phyloP scores from a whole-genome alignment of 306 rosid species.

The Vigna radiata region DNA sequence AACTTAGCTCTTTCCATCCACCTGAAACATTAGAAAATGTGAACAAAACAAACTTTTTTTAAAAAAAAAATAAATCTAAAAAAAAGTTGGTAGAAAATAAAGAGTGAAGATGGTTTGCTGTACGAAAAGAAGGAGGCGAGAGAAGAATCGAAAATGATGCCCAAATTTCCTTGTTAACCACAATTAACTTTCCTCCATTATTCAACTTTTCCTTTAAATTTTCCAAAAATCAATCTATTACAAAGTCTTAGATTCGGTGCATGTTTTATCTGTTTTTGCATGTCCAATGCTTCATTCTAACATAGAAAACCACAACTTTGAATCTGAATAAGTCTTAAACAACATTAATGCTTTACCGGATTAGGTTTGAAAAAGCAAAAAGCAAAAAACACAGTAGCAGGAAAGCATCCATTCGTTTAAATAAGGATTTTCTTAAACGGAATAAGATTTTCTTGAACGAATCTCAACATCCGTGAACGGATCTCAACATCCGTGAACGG shows the following conservation, averaged over 20 bases:
- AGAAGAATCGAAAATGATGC: constrained; percentile 46
- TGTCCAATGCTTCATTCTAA: background rate
- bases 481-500: no score
- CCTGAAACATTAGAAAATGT: background rate
- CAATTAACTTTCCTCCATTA: background rate
- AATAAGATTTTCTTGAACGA: no score
- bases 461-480: no score
- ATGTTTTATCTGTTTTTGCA: background rate
- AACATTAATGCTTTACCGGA: no score
- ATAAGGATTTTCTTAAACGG: no score
- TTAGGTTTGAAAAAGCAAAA: no score
- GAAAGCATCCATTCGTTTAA: no score
- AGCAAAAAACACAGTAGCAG: no score
- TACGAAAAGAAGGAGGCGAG: background rate
- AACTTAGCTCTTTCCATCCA: no score
- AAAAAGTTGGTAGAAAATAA: background rate
- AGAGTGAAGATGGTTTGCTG: background rate
- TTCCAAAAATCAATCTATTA: background rate
- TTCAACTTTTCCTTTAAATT: background rate
- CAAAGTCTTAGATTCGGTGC: background rate
- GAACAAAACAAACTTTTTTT: background rate
- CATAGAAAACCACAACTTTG: background rate
- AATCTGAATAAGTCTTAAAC: background rate
- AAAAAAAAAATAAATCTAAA: background rate
- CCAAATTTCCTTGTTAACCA: constrained; percentile 45